Evolutionary conservation across 768 basidiomycete genomes (phyloP).

Genomic region (Clathrus columnatus): DNA sequence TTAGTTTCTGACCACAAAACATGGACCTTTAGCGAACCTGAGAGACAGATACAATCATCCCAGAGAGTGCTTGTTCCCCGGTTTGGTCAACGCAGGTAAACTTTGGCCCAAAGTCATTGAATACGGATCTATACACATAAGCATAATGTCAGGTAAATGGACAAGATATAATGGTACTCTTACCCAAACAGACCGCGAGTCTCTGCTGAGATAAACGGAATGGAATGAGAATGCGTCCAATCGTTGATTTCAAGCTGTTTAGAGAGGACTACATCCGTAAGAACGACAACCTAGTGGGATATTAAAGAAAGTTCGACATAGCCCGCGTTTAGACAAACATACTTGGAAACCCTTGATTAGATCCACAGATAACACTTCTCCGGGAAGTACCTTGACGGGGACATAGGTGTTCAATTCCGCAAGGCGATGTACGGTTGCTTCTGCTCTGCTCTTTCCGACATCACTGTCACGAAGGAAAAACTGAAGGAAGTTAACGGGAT

Average conservation of each 20-base stretch:
- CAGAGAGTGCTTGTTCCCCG: constrained; percentile 88
- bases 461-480: constrained; percentile 90
- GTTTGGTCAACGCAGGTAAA: constrained; percentile 97
- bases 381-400: constrained; percentile 81
- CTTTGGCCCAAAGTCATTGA: constrained; percentile 93
- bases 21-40: constrained; percentile 39
- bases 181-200: constrained; percentile 93
- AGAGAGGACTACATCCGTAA: constrained; percentile 65
- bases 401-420: constrained; percentile 95
- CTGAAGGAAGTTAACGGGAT: constrained; percentile 32
- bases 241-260: constrained; percentile 94
- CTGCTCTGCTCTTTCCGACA: constrained; percentile 79
- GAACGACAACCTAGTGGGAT: constrained; percentile 65
- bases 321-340: constrained; percentile 17
- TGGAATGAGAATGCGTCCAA: constrained; percentile 83
- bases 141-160: constrained; percentile 12
- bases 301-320: constrained; percentile 9
- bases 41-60: constrained; percentile 93
- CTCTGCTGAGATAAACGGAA: constrained; percentile 87
- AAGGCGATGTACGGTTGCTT: constrained; percentile 77
- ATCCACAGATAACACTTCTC: constrained; percentile 72
- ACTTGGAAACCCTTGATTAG: constrained; percentile 86
- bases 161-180: constrained; percentile 16
- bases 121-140: constrained; percentile 62
- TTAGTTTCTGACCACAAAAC: neutral